Percentiles rank a stretch among this genome's conserved stretches.
phyloP scores from a whole-genome alignment of 345 rosid species.

The Ailanthus altissimus region DNA sequence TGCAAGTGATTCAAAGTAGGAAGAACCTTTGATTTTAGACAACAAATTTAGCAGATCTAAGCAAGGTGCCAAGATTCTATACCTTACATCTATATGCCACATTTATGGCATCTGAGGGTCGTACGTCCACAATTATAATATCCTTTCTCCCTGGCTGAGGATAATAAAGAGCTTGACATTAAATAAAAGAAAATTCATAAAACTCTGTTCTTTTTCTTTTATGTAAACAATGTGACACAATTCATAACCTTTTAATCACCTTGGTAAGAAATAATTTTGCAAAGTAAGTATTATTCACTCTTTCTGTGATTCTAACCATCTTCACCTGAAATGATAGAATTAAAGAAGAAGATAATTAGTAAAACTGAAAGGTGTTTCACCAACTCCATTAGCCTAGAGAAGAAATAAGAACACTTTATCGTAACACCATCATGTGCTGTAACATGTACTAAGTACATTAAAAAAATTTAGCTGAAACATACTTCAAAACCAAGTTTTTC shows the following conservation, averaged over 20 bases:
- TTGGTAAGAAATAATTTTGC: slow-evolving; percentile 68
- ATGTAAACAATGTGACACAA: slow-evolving; percentile 19
- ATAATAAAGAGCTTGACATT: slow-evolving; percentile 24
- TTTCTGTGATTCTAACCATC: slow-evolving; percentile 82
- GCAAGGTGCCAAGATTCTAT: not conserved
- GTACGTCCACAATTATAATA: slow-evolving; percentile 61
- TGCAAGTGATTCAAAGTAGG: not conserved
- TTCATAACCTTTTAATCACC: slow-evolving; percentile 46
- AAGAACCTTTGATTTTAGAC: not conserved
- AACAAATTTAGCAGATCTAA: not conserved
- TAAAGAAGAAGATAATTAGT: not conserved
- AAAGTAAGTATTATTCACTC: slow-evolving; percentile 65
- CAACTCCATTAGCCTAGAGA: not conserved
- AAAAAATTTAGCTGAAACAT: slow-evolving; percentile 25
- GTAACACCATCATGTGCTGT: not conserved
- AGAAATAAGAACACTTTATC: not conserved
- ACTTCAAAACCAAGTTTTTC: slow-evolving; percentile 72
- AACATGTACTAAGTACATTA: slow-evolving; percentile 14
- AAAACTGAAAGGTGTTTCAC: not conserved
- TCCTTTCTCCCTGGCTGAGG: slow-evolving; percentile 72
- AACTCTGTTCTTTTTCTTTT: not conserved
- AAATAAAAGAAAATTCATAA: slow-evolving; percentile 11
- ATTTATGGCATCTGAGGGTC: slow-evolving; percentile 91
- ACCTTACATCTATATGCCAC: slow-evolving; percentile 74
- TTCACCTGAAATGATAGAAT: slow-evolving; percentile 53